Conservation (phyloP, 305 asterid genomes). For the Ilex paraguariensis region DNA sequence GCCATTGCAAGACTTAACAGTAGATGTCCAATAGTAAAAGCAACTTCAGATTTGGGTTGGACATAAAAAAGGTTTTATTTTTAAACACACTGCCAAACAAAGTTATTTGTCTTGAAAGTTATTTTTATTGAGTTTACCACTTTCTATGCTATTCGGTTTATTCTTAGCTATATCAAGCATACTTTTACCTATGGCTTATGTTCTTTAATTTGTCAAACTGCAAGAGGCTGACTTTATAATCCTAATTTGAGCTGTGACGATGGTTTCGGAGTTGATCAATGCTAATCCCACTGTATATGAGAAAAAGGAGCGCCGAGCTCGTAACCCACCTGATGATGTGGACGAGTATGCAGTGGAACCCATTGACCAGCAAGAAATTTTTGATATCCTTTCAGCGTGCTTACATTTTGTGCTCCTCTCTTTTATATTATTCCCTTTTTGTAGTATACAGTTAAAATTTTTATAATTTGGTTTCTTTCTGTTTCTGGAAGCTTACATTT, state of each 20-base stretch:
- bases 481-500: no score
- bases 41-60: no score
- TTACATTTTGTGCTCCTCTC: conserved; percentile 4
- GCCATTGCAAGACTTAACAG: no score
- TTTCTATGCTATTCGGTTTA: no score
- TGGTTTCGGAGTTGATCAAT: conserved; percentile 71
- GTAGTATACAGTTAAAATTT: neutral
- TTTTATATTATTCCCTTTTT: neutral
- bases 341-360: conserved; percentile 58
- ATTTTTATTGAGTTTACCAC: no score
- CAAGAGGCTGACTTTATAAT: neutral
- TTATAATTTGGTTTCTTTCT: no score
- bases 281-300: conserved; percentile 79
- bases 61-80: no score
- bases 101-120: no score
- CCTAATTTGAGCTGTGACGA: conserved; percentile 32
- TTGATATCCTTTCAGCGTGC: conserved; percentile 73
- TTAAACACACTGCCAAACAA: no score
- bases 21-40: no score
- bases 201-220: conserved; percentile 11
- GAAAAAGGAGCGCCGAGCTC: conserved; percentile 72
- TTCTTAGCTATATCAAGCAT: no score
- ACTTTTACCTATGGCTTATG: neutral
- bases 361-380: conserved; percentile 78
- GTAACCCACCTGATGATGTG: conserved; percentile 40